Conservation (phyloP, 225 moss, liverwort and hornwort species). For the Pleurozium schreberi region DNA sequence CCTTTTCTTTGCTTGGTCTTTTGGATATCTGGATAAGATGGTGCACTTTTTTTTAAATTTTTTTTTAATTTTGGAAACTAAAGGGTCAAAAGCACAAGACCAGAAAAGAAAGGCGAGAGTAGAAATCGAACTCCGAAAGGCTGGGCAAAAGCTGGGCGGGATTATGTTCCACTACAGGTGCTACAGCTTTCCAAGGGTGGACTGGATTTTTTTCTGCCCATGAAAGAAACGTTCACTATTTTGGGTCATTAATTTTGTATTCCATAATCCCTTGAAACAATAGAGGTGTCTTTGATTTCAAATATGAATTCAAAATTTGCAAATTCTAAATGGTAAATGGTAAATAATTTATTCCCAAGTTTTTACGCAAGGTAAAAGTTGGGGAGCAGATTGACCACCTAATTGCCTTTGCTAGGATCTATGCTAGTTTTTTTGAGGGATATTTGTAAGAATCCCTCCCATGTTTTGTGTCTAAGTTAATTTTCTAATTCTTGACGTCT, state of each 20-base stretch:
- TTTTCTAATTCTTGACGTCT: neutral
- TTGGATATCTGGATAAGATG: neutral
- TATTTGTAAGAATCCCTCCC: neutral
- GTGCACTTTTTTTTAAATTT: neutral
- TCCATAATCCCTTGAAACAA: too few species aligned
- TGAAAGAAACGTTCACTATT: too few species aligned
- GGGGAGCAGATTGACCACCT: too few species aligned
- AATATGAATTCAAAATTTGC: neutral
- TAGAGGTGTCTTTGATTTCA: neutral
- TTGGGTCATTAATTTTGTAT: too few species aligned
- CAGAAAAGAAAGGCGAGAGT: neutral
- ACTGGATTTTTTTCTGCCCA: too few species aligned
- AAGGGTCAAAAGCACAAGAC: neutral
- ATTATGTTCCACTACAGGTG: too few species aligned
- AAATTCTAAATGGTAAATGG: too few species aligned
- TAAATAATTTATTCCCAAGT: neutral
- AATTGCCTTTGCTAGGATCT: fast-evolving
- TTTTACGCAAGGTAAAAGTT: neutral
- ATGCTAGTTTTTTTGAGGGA: neutral
- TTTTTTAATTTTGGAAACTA: neutral
- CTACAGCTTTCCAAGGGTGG: too few species aligned
- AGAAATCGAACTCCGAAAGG: neutral
- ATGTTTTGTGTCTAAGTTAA: neutral
- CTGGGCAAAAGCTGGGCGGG: neutral
- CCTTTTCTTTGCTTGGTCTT: neutral